Evolutionary conservation across 768 basidiomycete genomes (phyloP).

Genomic region (Tricholoma sp.): DNA sequence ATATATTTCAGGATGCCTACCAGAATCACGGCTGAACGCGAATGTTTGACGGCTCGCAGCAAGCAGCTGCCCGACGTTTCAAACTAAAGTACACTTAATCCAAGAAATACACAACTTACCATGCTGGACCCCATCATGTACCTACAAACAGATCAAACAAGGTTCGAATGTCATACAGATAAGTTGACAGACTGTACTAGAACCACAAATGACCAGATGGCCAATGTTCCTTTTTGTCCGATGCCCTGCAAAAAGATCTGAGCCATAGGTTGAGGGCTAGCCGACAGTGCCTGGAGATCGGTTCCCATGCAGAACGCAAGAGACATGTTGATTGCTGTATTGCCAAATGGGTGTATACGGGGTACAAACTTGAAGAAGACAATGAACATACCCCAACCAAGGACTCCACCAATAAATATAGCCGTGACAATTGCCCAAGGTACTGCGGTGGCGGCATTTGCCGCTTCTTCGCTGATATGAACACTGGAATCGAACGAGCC

Average conservation of each 20-base stretch:
- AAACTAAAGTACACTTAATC: not conserved
- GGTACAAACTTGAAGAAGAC: not conserved
- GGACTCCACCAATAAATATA: conserved; percentile 48
- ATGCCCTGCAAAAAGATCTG: conserved; percentile 50
- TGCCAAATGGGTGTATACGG: not conserved
- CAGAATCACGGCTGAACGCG: conserved; percentile 66
- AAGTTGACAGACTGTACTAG: conserved; percentile 31
- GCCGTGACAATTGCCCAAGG: conserved; percentile 66
- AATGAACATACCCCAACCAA: conserved; percentile 51
- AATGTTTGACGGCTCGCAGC: conserved; percentile 53
- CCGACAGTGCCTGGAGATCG: conserved; percentile 38
- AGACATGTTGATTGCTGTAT: conserved; percentile 53
- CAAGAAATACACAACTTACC: conserved; percentile 20
- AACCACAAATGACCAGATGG: conserved; percentile 35
- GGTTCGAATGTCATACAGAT: not conserved
- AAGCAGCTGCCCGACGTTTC: conserved; percentile 12
- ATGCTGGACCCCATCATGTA: conserved; percentile 60
- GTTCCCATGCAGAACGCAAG: conserved; percentile 62
- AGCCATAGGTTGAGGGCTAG: conserved; percentile 56
- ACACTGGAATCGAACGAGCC: conserved; percentile 51
- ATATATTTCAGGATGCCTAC: conserved; percentile 12
- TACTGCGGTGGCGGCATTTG: conserved; percentile 67
- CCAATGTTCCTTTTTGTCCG: conserved; percentile 32
- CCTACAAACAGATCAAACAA: conserved; percentile 17
- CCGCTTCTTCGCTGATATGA: conserved; percentile 69